A percentile compares a stretch with the other conserved stretches of the same genome.
Conservation (phyloP, 1,139 yeast genomes). For the Sugiyamaella xylanicola region DNA sequence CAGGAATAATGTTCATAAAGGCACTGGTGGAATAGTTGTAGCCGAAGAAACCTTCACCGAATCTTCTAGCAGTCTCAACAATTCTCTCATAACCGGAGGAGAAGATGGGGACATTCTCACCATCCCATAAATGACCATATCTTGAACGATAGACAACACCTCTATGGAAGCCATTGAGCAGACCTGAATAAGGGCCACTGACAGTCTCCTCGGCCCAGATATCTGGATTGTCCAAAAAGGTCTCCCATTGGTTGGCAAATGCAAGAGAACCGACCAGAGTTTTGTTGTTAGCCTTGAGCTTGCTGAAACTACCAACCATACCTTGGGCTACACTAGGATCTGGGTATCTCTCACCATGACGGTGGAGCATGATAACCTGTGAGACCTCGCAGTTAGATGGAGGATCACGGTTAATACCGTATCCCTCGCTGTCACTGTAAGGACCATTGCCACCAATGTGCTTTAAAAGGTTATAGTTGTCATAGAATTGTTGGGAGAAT, state of each 20-base stretch:
- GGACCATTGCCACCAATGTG: slow-evolving; percentile 52
- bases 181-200: slow-evolving; percentile 45
- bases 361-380: slow-evolving; percentile 62
- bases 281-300: slow-evolving; percentile 28
- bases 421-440: slow-evolving; percentile 46
- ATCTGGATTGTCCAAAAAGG: slow-evolving; percentile 37
- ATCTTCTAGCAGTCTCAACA: slow-evolving; percentile 45
- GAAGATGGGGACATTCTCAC: slow-evolving; percentile 44
- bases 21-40: slow-evolving; percentile 42
- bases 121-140: slow-evolving; percentile 46
- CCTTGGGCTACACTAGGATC: slow-evolving; percentile 29
- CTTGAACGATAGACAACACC: slow-evolving; percentile 43
- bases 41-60: slow-evolving; percentile 49
- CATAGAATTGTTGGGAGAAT: slow-evolving; percentile 40
- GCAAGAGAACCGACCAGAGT: slow-evolving; percentile 30
- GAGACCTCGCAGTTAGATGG: slow-evolving; percentile 60
- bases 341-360: slow-evolving; percentile 79
- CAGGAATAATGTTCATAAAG: slow-evolving; percentile 45
- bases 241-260: slow-evolving; percentile 46
- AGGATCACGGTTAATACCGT: slow-evolving; percentile 47
- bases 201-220: slow-evolving; percentile 37
- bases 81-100: slow-evolving; percentile 46
- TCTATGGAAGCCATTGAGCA: slow-evolving; percentile 34
- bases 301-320: slow-evolving; percentile 26
- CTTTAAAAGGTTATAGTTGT: slow-evolving; percentile 39